These are phyloP conservation scores for Syzygium malaccense DNA, from an alignment of 441 rosid genomes.

Conservation along the genomic window DNA sequence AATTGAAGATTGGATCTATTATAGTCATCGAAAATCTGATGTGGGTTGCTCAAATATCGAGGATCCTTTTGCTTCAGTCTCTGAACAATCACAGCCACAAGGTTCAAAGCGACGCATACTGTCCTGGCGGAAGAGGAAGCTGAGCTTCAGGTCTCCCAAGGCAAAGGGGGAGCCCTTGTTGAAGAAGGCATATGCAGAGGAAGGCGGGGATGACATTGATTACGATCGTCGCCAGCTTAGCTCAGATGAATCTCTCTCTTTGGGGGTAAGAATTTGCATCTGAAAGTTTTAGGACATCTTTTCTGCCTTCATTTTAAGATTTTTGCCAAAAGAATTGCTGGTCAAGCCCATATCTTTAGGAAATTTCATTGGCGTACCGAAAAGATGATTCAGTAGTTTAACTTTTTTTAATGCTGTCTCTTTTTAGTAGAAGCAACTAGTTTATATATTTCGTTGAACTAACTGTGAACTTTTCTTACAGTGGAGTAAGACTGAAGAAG, in stretches of 20 bases:
- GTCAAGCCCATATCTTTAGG: not conserved
- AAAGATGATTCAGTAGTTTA: not conserved
- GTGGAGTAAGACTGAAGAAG: slow-evolving; percentile 56
- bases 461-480: slow-evolving; percentile 26
- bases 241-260: slow-evolving; percentile 58
- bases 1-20: slow-evolving; percentile 73
- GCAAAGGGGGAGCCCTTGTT: slow-evolving; percentile 83
- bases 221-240: slow-evolving; percentile 81
- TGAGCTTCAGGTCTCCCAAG: slow-evolving; percentile 80
- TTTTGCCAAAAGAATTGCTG: not conserved
- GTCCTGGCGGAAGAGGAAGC: slow-evolving; percentile 83
- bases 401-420: not conserved
- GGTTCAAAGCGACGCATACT: slow-evolving; percentile 57
- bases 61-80: slow-evolving; percentile 23
- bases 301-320: not conserved
- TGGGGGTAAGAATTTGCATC: slow-evolving; percentile 35
- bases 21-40: slow-evolving; percentile 59
- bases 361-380: not conserved
- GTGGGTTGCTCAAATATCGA: slow-evolving; percentile 30
- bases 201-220: slow-evolving; percentile 96
- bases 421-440: not conserved
- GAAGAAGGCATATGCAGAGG: slow-evolving; percentile 79
- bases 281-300: not conserved
- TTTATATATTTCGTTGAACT: not conserved
- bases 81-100: slow-evolving; percentile 36